Evolutionary conservation across 1,139 yeast genomes (phyloP).

Genomic region (Pichia sp.): DNA sequence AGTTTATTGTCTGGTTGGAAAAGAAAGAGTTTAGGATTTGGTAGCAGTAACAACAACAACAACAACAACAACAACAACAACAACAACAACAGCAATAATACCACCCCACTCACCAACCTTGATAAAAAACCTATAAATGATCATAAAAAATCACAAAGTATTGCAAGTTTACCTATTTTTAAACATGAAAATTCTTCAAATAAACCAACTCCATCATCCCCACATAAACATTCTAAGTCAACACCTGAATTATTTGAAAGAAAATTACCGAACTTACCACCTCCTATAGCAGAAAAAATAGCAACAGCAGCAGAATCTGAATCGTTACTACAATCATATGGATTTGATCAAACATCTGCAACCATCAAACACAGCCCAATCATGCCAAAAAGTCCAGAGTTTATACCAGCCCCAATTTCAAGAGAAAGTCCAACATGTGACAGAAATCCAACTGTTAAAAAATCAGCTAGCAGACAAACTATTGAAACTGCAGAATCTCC

Average conservation of each 20-base stretch:
- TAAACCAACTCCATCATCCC: slow-evolving; percentile 4
- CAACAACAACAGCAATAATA: neutral
- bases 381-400: slow-evolving; percentile 8
- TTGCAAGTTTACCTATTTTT: slow-evolving; percentile 9
- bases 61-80: neutral
- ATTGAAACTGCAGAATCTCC: slow-evolving; percentile 10
- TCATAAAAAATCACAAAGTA: slow-evolving; percentile 3
- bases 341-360: slow-evolving; percentile 18
- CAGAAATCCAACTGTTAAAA: slow-evolving; percentile 6
- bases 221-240: slow-evolving; percentile 14
- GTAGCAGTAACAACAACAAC: neutral
- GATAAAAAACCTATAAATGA: too few relatives aligned
- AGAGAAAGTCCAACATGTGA: neutral
- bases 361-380: slow-evolving; percentile 15
- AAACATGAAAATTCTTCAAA: neutral
- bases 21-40: slow-evolving; percentile 23
- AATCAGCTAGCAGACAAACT: slow-evolving; percentile 9
- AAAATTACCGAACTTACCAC: slow-evolving; percentile 11
- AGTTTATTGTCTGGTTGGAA: slow-evolving; percentile 28
- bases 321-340: slow-evolving; percentile 22
- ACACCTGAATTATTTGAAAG: slow-evolving; percentile 6
- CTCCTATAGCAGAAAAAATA: too few relatives aligned
- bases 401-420: neutral
- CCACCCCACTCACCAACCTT: too few relatives aligned
- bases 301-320: neutral